Evolutionary conservation across 2,329 filamentous ascomycete species (phyloP).

Genomic region (Fusarium proliferatum): DNA sequence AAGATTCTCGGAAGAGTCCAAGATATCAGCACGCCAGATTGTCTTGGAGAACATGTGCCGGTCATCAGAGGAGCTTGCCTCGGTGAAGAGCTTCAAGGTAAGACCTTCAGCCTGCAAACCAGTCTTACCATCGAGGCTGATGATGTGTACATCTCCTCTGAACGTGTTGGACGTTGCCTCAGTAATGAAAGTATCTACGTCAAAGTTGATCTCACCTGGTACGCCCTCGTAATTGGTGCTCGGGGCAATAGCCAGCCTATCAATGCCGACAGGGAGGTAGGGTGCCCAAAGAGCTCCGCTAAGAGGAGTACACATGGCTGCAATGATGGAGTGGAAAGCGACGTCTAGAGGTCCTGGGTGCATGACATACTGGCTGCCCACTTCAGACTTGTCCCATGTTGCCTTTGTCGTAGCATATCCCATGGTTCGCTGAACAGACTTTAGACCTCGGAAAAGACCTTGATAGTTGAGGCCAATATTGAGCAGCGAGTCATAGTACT

Average conservation of each 20-base stretch:
- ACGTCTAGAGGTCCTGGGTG: constrained; percentile 1
- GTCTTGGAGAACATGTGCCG: constrained; percentile 4
- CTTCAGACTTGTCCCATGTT: background rate
- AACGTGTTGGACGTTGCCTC: background rate
- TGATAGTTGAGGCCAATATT: constrained; percentile 2
- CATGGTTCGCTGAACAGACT: background rate
- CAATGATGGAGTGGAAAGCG: background rate
- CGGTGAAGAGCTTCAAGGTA: background rate
- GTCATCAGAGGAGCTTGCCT: background rate
- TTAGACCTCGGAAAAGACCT: background rate
- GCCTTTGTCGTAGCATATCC: constrained; percentile 5
- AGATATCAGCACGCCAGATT: background rate
- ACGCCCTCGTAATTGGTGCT: background rate
- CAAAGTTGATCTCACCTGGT: background rate
- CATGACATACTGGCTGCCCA: background rate
- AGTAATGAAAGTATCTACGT: background rate
- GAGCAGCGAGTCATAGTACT: background rate
- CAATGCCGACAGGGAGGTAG: background rate
- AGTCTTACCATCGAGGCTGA: background rate
- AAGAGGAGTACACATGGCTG: background rate
- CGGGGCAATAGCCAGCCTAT: background rate
- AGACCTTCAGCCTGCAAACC: background rate
- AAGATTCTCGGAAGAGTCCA: background rate
- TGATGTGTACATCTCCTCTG: background rate
- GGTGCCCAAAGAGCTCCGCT: constrained; percentile 3